Evolutionary conservation across 345 rosid genomes (phyloP).

Genomic region (Balakata baccata): DNA sequence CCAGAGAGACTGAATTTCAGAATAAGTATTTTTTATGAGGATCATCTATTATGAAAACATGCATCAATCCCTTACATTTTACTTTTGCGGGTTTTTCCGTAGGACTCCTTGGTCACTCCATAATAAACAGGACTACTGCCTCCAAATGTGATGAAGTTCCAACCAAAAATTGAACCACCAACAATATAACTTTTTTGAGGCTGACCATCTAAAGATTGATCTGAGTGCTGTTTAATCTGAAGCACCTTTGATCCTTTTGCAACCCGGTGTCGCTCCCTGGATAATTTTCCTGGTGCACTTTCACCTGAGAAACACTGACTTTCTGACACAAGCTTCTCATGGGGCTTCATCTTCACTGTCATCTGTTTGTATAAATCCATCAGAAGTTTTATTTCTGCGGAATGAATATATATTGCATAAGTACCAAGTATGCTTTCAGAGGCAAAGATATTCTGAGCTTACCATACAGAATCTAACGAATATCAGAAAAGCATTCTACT

Average conservation of each 20-base stretch:
- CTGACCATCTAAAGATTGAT: background rate
- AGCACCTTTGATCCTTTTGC: background rate
- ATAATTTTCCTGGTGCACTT: constrained; percentile 10
- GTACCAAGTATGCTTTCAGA: background rate
- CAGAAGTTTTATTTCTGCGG: constrained; percentile 28
- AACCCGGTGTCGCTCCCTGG: background rate
- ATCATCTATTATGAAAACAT: background rate
- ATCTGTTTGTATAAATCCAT: constrained; percentile 26
- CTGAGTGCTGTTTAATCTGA: background rate
- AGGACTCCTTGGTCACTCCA: constrained; percentile 26
- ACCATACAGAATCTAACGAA: background rate
- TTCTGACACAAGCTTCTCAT: background rate
- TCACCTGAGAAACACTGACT: background rate
- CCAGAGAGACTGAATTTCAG: background rate
- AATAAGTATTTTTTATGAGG: background rate
- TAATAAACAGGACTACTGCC: constrained; percentile 26
- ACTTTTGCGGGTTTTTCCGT: background rate
- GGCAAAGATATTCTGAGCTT: background rate
- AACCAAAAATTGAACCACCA: constrained; percentile 30
- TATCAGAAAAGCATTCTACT: background rate
- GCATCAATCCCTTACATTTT: background rate
- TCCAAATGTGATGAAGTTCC: constrained; percentile 33
- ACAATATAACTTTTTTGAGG: constrained; percentile 23
- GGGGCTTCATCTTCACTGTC: constrained; percentile 12
- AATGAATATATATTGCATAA: background rate